These are phyloP conservation scores for Macrophomina tecta DNA, from an alignment of 2,329 filamentous ascomycete species.

Conservation along the genomic window DNA sequence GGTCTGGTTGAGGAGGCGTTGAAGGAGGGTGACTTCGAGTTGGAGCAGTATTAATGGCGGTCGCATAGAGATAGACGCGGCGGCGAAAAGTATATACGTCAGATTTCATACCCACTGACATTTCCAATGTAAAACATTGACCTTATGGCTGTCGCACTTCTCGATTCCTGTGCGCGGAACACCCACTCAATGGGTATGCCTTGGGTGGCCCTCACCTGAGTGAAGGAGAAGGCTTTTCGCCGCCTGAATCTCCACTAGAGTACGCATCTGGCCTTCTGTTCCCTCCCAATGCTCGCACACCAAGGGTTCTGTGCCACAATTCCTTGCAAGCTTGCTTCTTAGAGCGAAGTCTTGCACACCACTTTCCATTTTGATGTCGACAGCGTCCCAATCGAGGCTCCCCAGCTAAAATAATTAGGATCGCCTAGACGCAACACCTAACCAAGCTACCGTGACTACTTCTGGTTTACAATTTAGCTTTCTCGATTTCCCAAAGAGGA, in stretches of 20 bases:
- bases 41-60: not conserved
- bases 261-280: no score
- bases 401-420: not conserved
- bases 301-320: no score
- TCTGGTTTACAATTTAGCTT: not conserved
- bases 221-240: no score
- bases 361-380: not conserved
- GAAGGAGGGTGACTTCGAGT: not conserved
- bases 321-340: no score
- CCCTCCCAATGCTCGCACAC: no score
- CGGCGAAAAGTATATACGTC: not conserved
- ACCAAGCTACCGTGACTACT: not conserved
- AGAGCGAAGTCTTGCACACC: not conserved
- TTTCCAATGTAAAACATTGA: not conserved
- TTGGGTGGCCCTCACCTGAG: no score
- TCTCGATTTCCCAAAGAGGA: not conserved
- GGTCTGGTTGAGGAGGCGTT: not conserved
- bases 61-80: not conserved
- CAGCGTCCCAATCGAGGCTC: not conserved
- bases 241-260: no score
- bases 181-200: no score
- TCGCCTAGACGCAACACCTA: not conserved
- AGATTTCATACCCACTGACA: not conserved
- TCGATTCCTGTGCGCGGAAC: no score
- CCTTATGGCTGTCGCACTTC: not conserved